phyloP scores from a whole-genome alignment of 176 grass and related monocot genomes.

The Saccharum officinarum region DNA sequence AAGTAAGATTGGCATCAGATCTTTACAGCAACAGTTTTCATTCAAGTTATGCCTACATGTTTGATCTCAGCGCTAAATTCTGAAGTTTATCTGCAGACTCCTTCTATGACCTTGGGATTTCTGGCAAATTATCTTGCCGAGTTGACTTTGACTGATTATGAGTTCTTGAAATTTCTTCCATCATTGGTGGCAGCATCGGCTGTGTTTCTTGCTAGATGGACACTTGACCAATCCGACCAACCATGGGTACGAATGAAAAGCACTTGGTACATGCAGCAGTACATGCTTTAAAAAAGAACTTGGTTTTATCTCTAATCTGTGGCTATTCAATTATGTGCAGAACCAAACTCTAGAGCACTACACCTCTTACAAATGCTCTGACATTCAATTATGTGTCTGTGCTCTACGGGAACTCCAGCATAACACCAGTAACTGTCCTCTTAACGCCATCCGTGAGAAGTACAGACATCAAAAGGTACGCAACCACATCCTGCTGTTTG shows the following conservation, averaged over 20 bases:
- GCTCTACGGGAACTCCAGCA: constrained; percentile 60
- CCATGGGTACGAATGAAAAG: constrained; percentile 55
- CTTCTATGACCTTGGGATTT: constrained; percentile 42
- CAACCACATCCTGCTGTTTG: background rate
- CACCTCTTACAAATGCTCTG: constrained; percentile 49
- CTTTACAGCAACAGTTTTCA: background rate
- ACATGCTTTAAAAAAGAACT: background rate
- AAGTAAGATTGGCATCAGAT: constrained; percentile 48
- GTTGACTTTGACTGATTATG: constrained; percentile 61
- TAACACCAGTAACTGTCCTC: constrained; percentile 55
- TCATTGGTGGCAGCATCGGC: constrained; percentile 64
- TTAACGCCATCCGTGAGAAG: constrained; percentile 69
- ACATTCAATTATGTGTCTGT: constrained; percentile 44
- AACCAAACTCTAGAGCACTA: constrained; percentile 69
- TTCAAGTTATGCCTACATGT: background rate
- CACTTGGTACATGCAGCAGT: background rate
- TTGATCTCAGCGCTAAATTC: background rate
- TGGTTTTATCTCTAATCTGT: background rate
- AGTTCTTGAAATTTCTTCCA: constrained; percentile 68
- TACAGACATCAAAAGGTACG: constrained; percentile 71
- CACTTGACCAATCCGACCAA: constrained; percentile 55
- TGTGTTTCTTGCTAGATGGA: constrained; percentile 68
- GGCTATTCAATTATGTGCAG: constrained; percentile 32
- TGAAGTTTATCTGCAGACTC: constrained; percentile 35
- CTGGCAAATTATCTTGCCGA: constrained; percentile 74